Evolutionary conservation across 2,329 filamentous ascomycete species (phyloP), one percentile per base, ranked within the genome.

Genomic region (Xylaria sp.): DNA sequence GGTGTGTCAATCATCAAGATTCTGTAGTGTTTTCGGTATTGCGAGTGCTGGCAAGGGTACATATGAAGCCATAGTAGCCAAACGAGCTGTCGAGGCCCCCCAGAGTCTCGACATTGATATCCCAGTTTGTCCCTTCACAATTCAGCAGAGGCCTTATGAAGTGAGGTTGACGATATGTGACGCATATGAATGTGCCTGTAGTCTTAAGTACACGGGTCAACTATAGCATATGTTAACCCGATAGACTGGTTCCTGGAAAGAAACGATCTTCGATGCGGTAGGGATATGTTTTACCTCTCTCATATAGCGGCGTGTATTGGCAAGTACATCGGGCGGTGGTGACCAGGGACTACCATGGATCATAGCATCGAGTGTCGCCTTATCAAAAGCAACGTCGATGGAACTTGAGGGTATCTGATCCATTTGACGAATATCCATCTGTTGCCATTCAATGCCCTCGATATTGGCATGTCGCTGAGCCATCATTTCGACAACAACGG

Each of bases 321-420:
- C 77, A 44, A 79, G 72, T 0, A 87, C 85, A 41, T 86, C 82
- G 7, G 82, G 79, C 0, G 85, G 85, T 1, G 86, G 86, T 68
- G 78, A 83, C 85, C 85, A 88, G 0, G 82, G 83, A 69, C 82
- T 86, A 1, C 86, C 85, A 72, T 86, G 80, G 39, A 88, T 85
- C 83, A 88, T 87, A 55, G 84, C 85, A 76, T 88, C 86, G 2
- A 88, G 77, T 0, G 86, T 88, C 2, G 82, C 82, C 75, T 89
- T 89, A 71, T 88, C 86, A 71, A 90, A 88, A 12, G 87, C 87
- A 6, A 89, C 81, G 72, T 88, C 85, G 48, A 90, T 75, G 0
- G 82, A 83, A 1, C 68, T 73, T 39, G 81, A 76, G 0, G 78
- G 73, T 0, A 88, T 72, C 0, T 76, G 74, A 9, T 76, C 73